Evolutionary conservation across 371 early-diverging fungal species (phyloP).

Genomic region (Mortierella sp.): DNA sequence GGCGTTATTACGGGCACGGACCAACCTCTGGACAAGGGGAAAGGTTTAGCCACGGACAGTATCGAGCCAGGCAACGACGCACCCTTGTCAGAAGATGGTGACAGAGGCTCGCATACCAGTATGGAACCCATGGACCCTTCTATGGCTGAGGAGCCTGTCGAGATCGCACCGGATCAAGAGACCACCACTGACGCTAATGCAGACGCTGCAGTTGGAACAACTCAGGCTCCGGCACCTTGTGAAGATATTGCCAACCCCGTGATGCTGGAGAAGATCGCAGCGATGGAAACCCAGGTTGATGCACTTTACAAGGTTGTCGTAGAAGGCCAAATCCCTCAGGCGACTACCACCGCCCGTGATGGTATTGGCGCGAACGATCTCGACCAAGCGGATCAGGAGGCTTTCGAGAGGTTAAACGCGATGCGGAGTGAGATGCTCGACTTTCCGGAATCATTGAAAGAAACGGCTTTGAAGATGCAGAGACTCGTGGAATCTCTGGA

Average conservation of each 20-base stretch:
- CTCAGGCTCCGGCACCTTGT: background rate
- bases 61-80: background rate
- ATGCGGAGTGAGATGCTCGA: conserved; percentile 24
- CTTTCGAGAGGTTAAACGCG: conserved; percentile 2
- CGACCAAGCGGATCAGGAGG: conserved; percentile 1
- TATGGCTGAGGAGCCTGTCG: background rate
- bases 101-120: background rate
- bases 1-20: too few species aligned
- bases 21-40: conserved; percentile 59
- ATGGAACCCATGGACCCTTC: conserved; percentile 6
- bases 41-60: conserved; percentile 79
- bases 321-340: conserved; percentile 18
- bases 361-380: background rate
- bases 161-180: background rate
- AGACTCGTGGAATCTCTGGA: conserved; percentile 9
- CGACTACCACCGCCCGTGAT: background rate
- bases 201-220: background rate
- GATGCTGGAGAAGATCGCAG: conserved; percentile 18
- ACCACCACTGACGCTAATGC: background rate
- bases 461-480: conserved; percentile 6
- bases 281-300: conserved; percentile 19
- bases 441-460: conserved; percentile 16
- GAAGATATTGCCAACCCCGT: background rate
- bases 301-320: conserved; percentile 33
- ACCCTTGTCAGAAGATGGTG: background rate